These are phyloP conservation scores for Leishmania lainsoni DNA, from an alignment of 208 protist species.

Conservation along the genomic window DNA sequence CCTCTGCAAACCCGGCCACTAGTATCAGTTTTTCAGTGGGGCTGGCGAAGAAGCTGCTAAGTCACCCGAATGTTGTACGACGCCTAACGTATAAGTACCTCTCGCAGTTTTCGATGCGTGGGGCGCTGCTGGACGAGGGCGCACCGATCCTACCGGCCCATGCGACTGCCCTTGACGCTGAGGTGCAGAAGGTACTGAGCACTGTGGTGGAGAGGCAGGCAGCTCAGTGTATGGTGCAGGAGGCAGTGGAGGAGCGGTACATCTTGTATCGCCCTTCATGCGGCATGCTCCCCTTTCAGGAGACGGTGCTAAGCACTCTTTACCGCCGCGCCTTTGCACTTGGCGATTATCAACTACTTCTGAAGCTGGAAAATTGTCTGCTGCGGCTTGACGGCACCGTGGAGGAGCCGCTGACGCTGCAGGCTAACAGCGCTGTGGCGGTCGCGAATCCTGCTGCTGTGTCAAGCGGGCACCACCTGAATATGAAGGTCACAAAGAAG, in stretches of 20 bases:
- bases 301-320: constrained; percentile 77
- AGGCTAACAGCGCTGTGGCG: constrained; percentile 22
- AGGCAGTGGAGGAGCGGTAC: constrained; percentile 84
- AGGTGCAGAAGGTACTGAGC: constrained; percentile 15
- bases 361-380: constrained; percentile 82
- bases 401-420: constrained; percentile 32
- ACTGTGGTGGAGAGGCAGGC: constrained; percentile 28
- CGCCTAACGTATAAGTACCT: constrained; percentile 43
- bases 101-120: constrained; percentile 34
- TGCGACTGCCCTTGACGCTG: constrained; percentile 14
- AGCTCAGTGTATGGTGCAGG: constrained; percentile 46
- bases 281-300: constrained; percentile 62
- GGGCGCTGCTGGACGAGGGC: constrained; percentile 35
- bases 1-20: not conserved
- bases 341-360: constrained; percentile 58
- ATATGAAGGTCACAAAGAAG: constrained; percentile 14
- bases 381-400: constrained; percentile 42
- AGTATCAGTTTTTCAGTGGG: not conserved
- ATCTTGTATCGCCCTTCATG: constrained; percentile 59
- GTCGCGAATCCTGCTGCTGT: constrained; percentile 17
- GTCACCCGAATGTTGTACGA: constrained; percentile 32
- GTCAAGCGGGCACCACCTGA: constrained; percentile 1
- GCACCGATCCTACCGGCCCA: constrained; percentile 11
- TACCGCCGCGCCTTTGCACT: constrained; percentile 67
- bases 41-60: constrained; percentile 41